These are phyloP conservation scores for Blumeriella jaapii DNA, from an alignment of 2,329 filamentous ascomycete genomes.

Conservation along the genomic window DNA sequence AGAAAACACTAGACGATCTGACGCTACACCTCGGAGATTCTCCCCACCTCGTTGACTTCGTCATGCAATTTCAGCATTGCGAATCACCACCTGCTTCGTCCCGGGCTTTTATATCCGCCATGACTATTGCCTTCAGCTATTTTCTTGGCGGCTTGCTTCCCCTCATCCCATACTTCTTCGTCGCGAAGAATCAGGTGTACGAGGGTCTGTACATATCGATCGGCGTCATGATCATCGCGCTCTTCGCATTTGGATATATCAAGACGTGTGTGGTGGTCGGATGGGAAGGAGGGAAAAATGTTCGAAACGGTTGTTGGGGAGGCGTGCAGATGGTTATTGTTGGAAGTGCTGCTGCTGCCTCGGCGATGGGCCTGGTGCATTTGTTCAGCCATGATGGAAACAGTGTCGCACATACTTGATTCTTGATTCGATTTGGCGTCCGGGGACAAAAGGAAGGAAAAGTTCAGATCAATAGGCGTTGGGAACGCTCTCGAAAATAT, in stretches of 20 bases:
- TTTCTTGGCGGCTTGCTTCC: constrained; percentile 46
- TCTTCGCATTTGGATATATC: constrained; percentile 53
- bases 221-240: constrained; percentile 45
- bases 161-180: constrained; percentile 43
- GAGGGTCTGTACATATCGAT: constrained; percentile 46
- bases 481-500: constrained; percentile 16
- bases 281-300: constrained; percentile 21
- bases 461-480: constrained; percentile 6
- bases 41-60: constrained; percentile 29
- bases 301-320: constrained; percentile 23
- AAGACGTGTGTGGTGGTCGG: constrained; percentile 45
- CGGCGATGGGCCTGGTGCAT: constrained; percentile 30
- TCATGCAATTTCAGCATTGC: constrained; percentile 29
- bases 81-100: constrained; percentile 23
- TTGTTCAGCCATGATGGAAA: constrained; percentile 20
- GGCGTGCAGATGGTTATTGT: constrained; percentile 32
- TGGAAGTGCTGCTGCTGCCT: constrained; percentile 28
- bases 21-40: constrained; percentile 26
- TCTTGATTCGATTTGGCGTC: constrained; percentile 6
- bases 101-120: constrained; percentile 32
- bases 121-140: constrained; percentile 45
- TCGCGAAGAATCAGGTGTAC: constrained; percentile 30
- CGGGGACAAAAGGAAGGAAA: constrained; percentile 4
- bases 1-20: constrained; percentile 25
- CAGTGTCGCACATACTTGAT: not conserved